Evolutionary conservation across 257 asterid genomes (phyloP), one percentile per base, ranked within the genome.

Genomic region (Thymus quinquecostatus): DNA sequence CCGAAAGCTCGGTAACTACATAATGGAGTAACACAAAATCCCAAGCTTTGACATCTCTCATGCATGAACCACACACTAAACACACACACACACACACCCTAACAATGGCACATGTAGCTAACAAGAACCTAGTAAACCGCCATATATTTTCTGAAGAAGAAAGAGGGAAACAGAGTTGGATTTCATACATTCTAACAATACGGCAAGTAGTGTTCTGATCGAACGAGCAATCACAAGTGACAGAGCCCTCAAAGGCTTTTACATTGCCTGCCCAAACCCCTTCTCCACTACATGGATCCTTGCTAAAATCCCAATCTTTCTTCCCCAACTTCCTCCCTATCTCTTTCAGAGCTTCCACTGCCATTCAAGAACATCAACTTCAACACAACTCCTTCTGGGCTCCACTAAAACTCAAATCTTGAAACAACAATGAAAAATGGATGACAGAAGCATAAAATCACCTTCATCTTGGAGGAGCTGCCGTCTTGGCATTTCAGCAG

Each of bases 271-370:
- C 87, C 98, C 97, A 90, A 69, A 74, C 87, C 47, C 89, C 97
- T 68, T 71, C 83, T 27, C 86, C 87, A 71, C 88, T 81, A 75
- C 97, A 93, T 0, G 96, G 93, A 79, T 93, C 96, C 63, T 51
- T 79, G 79, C 75, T 77, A 66, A 90, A 89, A 72, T 90, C 87
- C 97, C 98, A 92, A 75, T 90, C 98, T 21, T 14, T 86, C 63
- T 88, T 90, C 75, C 96, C 96, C 74, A 93, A 30, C 65, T 83
- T 79, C 70, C 69, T 81, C 27, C 81, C 92, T 56, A 93, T 88
- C 79, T 83, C 88, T 70, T 57, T 85, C 85, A 90, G 73, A 32
- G 89, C 88, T 60, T 14, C 70, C 79, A 88, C 98, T 92, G 82
- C 78, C 55, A 82, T 56, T 49, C 11, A 36, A 40, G 40, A 2